Evolutionary conservation across 2,329 filamentous ascomycete species (phyloP), one percentile per base, ranked within the genome.

Genomic region (Pseudophaeomoniella oleicola): DNA sequence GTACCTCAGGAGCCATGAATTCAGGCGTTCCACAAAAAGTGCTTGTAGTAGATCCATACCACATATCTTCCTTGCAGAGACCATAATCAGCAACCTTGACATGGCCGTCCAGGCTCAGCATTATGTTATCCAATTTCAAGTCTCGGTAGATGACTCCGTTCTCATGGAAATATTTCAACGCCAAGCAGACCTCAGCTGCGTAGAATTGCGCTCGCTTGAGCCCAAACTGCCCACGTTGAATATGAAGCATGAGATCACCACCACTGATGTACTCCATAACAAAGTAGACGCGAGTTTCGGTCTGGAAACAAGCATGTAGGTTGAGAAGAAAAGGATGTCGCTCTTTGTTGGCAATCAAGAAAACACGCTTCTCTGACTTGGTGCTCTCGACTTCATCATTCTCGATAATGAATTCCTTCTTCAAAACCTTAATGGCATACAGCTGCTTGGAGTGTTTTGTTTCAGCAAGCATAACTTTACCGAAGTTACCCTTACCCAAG

Each of bases 341-440:
- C 56, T 96, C 90, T 57, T 93, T 86, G 65, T 98, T 98, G 19
- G 90, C 90, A 54, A 98, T 81, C 56, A 98, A 59, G 64, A 96
- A 94, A 12, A 98, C 92, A 44, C 90, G 75, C 72, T 98, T 98
- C 62, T 98, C 90, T 0, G 90, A 98, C 45, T 88, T 77, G 30
- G 86, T 94, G 59, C 88, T 96, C 60, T 98, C 90, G 5, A 98
- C 90, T 64, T 98, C 90, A 54, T 98, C 90, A 46, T 98, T 94
- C 57, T 98, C 92, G 43, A 98, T 98, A 54, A 98, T 98, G 58
- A 98, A 98, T 58, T 98, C 90, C 65, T 98, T 98, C 72, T 98
- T 98, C 48, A 98, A 66, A 27, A 98, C 90, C 63, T 98, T 98
- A 60, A 98, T 98, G 39, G 90, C 90, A 56, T 96, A 98, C 5